A percentile compares a stretch with the other conserved stretches of the same genome.
Conservation (phyloP, 176 grass and related monocot species). For the Elymus sibiricus region DNA sequence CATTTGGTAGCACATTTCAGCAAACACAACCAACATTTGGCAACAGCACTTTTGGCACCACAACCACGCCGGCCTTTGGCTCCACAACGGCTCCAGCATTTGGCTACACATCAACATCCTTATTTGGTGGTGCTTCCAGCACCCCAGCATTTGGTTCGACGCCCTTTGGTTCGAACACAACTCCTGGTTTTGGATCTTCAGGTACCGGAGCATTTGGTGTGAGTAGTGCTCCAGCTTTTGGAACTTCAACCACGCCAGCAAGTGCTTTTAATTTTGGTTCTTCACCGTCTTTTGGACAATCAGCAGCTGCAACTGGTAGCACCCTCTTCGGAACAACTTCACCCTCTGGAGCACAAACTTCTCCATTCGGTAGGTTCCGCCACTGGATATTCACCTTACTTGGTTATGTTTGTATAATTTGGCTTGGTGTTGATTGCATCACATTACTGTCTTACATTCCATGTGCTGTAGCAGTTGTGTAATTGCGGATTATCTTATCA, state of each 20-base stretch:
- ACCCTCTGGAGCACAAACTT: constrained; percentile 60
- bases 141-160: constrained; percentile 57
- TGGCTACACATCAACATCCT: constrained; percentile 58
- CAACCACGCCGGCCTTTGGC: constrained; percentile 53
- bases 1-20: constrained; percentile 74
- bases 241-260: constrained; percentile 45
- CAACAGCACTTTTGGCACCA: constrained; percentile 54
- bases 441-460: constrained; percentile 6
- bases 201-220: constrained; percentile 64
- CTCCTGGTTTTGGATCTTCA: constrained; percentile 57
- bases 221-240: constrained; percentile 53
- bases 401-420: constrained; percentile 23
- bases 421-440: background rate
- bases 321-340: constrained; percentile 66
- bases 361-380: constrained; percentile 70
- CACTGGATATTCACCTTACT: constrained; percentile 10
- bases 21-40: constrained; percentile 84
- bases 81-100: constrained; percentile 42
- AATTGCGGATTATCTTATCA: constrained; percentile 14
- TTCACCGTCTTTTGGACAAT: constrained; percentile 64
- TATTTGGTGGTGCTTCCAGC: constrained; percentile 65
- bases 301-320: constrained; percentile 52
- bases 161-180: constrained; percentile 55
- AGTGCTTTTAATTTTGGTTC: constrained; percentile 82
- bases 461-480: constrained; percentile 14